Base-by-base conservation (phyloP, 108 stramenopile genomes). In the Chaetoceros tenuissimus region DNA sequence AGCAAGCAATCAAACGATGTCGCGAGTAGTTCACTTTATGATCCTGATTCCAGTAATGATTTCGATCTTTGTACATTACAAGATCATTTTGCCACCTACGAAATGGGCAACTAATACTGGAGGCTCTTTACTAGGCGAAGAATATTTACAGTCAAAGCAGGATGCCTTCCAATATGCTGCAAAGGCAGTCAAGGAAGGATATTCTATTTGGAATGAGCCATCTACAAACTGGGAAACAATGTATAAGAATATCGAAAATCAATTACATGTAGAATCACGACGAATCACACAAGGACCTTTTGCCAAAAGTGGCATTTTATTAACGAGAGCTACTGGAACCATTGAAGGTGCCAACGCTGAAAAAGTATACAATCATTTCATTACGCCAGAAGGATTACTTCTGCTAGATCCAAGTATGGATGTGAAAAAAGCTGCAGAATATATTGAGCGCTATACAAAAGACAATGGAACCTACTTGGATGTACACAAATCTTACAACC, bases 351-450 rank as follows among this genome's bases (percentile, higher is more conserved):
- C 46, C 3, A 21, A 47, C 22, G 46, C 46, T 8, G 46, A 47
- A 3, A 21, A 7, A 7, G 7, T 47, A 47, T 47, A 47, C 22
- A 21, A 47, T 47, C 46, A 47, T 47, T 47, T 47, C 7, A 47
- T 47, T 47, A 47, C 46, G 22, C 46, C 46, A 19, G 46, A 47
- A 47, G 46, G 46, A 47, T 7, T 47, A 47, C 46, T 47, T 3
- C 46, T 47, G 3, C 46, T 47, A 47, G 46, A 47, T 47, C 46
- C 46, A 47, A 47, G 20, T 21, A 47, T 47, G 46, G 46, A 47
- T 47, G 46, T 47, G 20, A 21, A 47, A 48, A 24, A 49, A 21
- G 48, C 48, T 21, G 48, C 48, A 49, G 24, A 18, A 2, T 49
- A 49, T 24, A 49, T 49, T 7, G 48, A 49, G 48, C 20, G 20